Evolutionary conservation across 2,329 filamentous ascomycete genomes (phyloP), one percentile per base, ranked within the genome.

Genomic region (Coniella vitis): DNA sequence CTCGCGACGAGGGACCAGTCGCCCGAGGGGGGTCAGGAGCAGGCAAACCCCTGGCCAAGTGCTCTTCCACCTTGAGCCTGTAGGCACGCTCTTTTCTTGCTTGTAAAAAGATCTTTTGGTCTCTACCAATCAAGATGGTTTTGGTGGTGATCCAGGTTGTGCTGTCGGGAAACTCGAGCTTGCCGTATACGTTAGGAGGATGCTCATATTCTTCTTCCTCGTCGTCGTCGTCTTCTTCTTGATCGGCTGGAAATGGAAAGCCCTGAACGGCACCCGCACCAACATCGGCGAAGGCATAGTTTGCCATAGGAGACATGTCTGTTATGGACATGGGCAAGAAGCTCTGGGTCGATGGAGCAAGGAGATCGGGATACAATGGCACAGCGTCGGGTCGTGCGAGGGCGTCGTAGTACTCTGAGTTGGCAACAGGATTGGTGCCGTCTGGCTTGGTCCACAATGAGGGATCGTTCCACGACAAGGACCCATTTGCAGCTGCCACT

Each of bases 41-140:
- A 39, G 76, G 75, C 52, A 81, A 61, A 7, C 75, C 75, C 38
- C 64, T 63, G 45, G 63, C 66, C 14, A 65, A 66, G 55, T 76
- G 72, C 52, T 77, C 72, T 48, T 75, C 68, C 29, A 66, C 62
- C 66, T 49, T 69, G 67, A 52, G 66, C 65, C 54, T 74, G 35
- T 73, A 69, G 31, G 68, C 65, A 31, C 72, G 68, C 52, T 67
- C 73, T 59, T 76, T 72, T 51, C 79, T 72, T 48, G 78, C 79
- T 56, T 78, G 72, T 47, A 73, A 67, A 25, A 52, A 54, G 35
- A 47, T 49, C 19, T 25, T 35, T 17, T 49, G 38, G 16, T 54
- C 49, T 29, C 52, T 48, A 13, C 52, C 52, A 38, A 54, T 54
- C 31, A 54, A 41, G 17, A 52, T 40, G 5, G 49, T 47, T 13